Conservation (phyloP, 495 filamentous ascomycete genomes). For the Penicillium dipodomyicola region DNA sequence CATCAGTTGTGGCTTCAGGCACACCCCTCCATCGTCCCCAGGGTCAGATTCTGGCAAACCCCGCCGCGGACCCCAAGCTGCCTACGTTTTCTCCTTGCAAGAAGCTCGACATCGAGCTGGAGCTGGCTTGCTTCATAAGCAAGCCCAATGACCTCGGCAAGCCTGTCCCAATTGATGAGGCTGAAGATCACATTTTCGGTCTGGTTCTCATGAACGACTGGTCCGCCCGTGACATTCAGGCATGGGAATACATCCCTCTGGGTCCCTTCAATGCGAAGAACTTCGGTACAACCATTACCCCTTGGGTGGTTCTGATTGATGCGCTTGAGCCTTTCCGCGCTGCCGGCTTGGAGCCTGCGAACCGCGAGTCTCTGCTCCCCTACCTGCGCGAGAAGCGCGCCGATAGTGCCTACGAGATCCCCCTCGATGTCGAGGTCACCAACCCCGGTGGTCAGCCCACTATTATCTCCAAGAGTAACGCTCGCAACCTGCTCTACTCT, state of each 20-base stretch:
- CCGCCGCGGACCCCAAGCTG: slow-evolving; percentile 56
- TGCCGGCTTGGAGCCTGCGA: slow-evolving; percentile 55
- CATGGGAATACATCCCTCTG: slow-evolving; percentile 84
- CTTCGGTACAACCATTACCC: slow-evolving; percentile 83
- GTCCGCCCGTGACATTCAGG: slow-evolving; percentile 87
- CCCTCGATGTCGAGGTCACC: slow-evolving; percentile 69
- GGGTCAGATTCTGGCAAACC: slow-evolving; percentile 77
- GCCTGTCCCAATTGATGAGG: slow-evolving; percentile 59
- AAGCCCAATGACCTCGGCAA: slow-evolving; percentile 64
- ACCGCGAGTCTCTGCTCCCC: slow-evolving; percentile 59
- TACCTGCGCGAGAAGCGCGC: slow-evolving; percentile 67
- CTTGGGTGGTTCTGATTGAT: slow-evolving; percentile 86
- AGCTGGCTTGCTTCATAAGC: slow-evolving; percentile 80
- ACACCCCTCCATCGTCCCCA: slow-evolving; percentile 71
- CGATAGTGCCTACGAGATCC: slow-evolving; percentile 69
- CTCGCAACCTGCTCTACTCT: slow-evolving; percentile 77
- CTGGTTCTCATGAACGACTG: slow-evolving; percentile 92
- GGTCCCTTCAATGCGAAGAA: slow-evolving; percentile 92
- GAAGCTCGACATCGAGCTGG: slow-evolving; percentile 82
- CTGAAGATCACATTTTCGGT: slow-evolving; percentile 79
- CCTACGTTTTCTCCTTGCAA: slow-evolving; percentile 63
- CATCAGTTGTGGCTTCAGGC: slow-evolving; percentile 73
- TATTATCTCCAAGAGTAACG: slow-evolving; percentile 62
- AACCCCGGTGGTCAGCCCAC: slow-evolving; percentile 63
- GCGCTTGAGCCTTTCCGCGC: slow-evolving; percentile 72